Evolutionary conservation across 441 rosid genomes (phyloP).

Genomic region (Erodium moschatum): DNA sequence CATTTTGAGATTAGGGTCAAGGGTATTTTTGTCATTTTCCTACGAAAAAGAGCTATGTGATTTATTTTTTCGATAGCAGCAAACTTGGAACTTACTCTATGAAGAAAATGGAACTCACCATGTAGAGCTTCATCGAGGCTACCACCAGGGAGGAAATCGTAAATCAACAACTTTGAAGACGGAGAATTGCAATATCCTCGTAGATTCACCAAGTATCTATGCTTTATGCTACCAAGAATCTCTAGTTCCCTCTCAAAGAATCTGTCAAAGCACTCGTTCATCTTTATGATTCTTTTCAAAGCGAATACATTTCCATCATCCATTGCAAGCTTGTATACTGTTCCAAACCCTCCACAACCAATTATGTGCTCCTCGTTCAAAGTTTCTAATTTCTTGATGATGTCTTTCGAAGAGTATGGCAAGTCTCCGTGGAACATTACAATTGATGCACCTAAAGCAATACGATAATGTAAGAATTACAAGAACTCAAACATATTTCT

Average conservation of each 20-base stretch:
- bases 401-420: conserved; percentile 92
- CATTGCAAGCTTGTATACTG: conserved; percentile 87
- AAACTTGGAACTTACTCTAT: too few species aligned
- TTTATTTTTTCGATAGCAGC: too few species aligned
- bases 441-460: conserved; percentile 75
- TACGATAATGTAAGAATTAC: conserved; percentile 5
- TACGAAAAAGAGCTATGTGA: too few species aligned
- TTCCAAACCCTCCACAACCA: conserved; percentile 94
- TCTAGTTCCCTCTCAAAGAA: conserved; percentile 95
- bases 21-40: too few species aligned
- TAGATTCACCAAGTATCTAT: conserved; percentile 82
- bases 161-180: conserved; percentile 75
- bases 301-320: conserved; percentile 94
- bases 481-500: background rate
- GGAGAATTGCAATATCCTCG: conserved; percentile 98
- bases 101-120: conserved; percentile 39
- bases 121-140: conserved; percentile 98
- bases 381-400: conserved; percentile 73
- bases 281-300: conserved; percentile 70
- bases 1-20: too few species aligned
- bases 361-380: conserved; percentile 79
- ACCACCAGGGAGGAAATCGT: conserved; percentile 90
- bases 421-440: conserved; percentile 97
- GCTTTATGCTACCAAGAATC: conserved; percentile 97
- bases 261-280: conserved; percentile 89